Percentiles rank a stretch among this genome's conserved stretches.
phyloP scores from a whole-genome alignment of 257 asterid genomes.

The Haberlea rhodopensis region DNA sequence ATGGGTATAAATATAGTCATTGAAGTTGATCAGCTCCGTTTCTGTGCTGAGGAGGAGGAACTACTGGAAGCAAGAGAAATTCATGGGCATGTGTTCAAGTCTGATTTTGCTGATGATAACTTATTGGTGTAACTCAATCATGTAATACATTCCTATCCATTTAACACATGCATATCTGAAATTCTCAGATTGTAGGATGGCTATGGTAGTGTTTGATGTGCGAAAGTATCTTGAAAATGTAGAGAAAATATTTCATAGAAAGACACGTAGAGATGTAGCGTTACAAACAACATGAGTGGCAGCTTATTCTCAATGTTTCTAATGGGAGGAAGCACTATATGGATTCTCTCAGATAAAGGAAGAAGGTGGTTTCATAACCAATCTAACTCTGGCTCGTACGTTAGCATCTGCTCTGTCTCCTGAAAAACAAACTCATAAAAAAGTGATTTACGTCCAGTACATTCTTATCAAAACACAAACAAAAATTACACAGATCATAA shows the following conservation, averaged over 20 bases:
- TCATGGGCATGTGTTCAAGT: slow-evolving; percentile 45
- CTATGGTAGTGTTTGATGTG: slow-evolving; percentile 42
- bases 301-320: slow-evolving; percentile 43
- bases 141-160: slow-evolving; percentile 50
- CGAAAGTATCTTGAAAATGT: slow-evolving; percentile 42
- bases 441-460: too few species aligned
- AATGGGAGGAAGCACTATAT: slow-evolving; percentile 40
- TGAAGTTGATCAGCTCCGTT: too few species aligned
- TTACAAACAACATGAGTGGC: slow-evolving; percentile 51
- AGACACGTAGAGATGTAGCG: slow-evolving; percentile 41
- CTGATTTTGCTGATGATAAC: slow-evolving; percentile 29
- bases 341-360: slow-evolving; percentile 44
- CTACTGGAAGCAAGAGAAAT: slow-evolving; percentile 32
- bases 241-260: slow-evolving; percentile 34
- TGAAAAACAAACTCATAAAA: too few species aligned
- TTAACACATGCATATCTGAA: slow-evolving; percentile 51
- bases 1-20: too few species aligned
- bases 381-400: slow-evolving; percentile 48
- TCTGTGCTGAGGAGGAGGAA: background rate
- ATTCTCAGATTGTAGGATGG: slow-evolving; percentile 43
- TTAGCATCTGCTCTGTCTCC: too few species aligned
- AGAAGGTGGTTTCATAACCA: slow-evolving; percentile 44
- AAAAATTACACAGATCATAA: too few species aligned
- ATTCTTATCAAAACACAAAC: too few species aligned
- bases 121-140: slow-evolving; percentile 47